Conservation (phyloP, 257 asterid species). For the Osmanthus fragrans region DNA sequence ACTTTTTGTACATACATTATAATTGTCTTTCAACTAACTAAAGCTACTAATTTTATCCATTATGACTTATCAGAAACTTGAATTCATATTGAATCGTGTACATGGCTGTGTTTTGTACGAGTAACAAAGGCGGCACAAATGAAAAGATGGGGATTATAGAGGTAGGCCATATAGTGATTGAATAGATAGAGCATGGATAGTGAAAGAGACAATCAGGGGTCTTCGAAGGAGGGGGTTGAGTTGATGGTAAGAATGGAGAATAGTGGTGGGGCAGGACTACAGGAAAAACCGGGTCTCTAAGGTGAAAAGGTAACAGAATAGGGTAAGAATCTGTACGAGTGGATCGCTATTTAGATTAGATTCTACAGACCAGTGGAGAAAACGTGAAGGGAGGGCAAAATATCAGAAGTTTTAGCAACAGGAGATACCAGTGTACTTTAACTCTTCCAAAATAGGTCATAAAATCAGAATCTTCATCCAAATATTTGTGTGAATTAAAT, state of each 20-base stretch:
- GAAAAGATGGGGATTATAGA: background rate
- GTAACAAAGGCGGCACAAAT: background rate
- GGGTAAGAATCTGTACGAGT: background rate
- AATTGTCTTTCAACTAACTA: background rate
- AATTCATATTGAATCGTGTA: background rate
- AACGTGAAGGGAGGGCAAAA: background rate
- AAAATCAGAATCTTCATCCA: background rate
- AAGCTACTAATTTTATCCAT: background rate
- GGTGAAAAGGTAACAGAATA: background rate
- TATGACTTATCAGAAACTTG: background rate
- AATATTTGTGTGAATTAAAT: conserved; percentile 4
- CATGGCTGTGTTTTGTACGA: background rate
- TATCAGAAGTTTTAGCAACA: background rate
- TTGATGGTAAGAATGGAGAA: background rate
- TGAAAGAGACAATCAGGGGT: background rate
- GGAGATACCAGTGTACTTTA: background rate
- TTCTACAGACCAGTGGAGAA: background rate
- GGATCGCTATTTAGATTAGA: background rate
- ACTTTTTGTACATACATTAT: background rate
- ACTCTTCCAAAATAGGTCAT: background rate
- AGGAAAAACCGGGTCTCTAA: background rate
- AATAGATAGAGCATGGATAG: background rate
- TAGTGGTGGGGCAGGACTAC: background rate
- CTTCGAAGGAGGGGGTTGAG: background rate
- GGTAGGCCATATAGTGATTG: background rate